These are phyloP conservation scores for Laguncularia racemosa DNA, from an alignment of 345 rosid genomes.

Conservation along the genomic window DNA sequence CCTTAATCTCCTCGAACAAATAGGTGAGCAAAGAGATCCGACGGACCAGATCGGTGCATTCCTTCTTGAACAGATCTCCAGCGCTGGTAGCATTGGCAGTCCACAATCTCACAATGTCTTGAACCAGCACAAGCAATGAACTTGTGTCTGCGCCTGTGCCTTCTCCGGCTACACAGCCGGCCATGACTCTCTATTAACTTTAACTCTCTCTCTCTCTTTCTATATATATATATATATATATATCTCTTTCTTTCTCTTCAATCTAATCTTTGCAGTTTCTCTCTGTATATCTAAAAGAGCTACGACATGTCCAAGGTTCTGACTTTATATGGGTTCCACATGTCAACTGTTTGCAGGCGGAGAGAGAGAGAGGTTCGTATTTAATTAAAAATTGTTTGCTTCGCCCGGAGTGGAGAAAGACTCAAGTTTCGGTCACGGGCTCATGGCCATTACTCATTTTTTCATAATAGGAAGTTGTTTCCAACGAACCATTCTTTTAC, in stretches of 20 bases:
- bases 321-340: background rate
- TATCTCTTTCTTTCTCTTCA: background rate
- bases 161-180: slow-evolving; percentile 13
- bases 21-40: slow-evolving; percentile 58
- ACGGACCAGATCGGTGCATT: slow-evolving; percentile 75
- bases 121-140: slow-evolving; percentile 14
- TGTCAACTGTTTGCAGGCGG: slow-evolving; percentile 37
- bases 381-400: too few species aligned
- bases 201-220: background rate
- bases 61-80: slow-evolving; percentile 46
- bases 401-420: too few species aligned
- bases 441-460: too few species aligned
- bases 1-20: slow-evolving; percentile 76
- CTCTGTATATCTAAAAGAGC: slow-evolving; percentile 4
- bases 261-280: background rate
- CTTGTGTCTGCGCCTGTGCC: background rate
- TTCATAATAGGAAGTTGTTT: too few species aligned
- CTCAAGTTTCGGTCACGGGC: too few species aligned
- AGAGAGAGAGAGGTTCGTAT: background rate
- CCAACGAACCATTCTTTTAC: too few species aligned
- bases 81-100: background rate
- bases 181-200: slow-evolving; percentile 7
- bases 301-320: background rate
- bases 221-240: too few species aligned
- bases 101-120: slow-evolving; percentile 8